Conservation (phyloP, 2,329 filamentous ascomycete species). For the Sphaerulina musiva region DNA sequence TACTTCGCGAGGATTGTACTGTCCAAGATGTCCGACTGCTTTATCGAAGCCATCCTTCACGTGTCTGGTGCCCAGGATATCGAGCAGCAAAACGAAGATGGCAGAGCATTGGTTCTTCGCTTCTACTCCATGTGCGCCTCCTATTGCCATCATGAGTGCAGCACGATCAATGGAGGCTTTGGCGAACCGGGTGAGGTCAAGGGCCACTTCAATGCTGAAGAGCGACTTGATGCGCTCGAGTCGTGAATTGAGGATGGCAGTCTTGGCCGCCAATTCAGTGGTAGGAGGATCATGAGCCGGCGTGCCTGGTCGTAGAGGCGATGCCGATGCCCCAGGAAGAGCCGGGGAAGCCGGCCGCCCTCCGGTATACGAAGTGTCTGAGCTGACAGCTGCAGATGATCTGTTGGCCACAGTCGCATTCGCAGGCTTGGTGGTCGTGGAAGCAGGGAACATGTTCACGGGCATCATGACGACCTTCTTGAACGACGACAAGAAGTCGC, state of each 20-base stretch:
- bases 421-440: conserved; percentile 45
- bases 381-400: conserved; percentile 21
- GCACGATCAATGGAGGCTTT: conserved; percentile 83
- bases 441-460: conserved; percentile 65
- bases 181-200: conserved; percentile 80
- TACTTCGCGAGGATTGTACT: conserved; percentile 83
- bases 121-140: conserved; percentile 68
- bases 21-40: conserved; percentile 81
- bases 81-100: conserved; percentile 79
- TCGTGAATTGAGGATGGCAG: conserved; percentile 92
- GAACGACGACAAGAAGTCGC: conserved; percentile 92
- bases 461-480: conserved; percentile 99
- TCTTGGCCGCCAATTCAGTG: conserved; percentile 89
- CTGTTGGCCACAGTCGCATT: conserved; percentile 17
- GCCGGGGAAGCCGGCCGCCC: conserved; percentile 28
- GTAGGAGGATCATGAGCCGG: conserved; percentile 62
- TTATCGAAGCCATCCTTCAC: conserved; percentile 91
- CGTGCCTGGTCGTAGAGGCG: conserved; percentile 30
- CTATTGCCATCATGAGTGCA: conserved; percentile 72
- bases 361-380: conserved; percentile 22
- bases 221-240: conserved; percentile 90
- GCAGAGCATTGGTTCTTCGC: conserved; percentile 81
- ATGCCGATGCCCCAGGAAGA: conserved; percentile 17
- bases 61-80: conserved; percentile 77
- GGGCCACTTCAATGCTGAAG: conserved; percentile 91